Conservation (phyloP, 768 basidiomycete genomes). For the Boletus sensibilis region DNA sequence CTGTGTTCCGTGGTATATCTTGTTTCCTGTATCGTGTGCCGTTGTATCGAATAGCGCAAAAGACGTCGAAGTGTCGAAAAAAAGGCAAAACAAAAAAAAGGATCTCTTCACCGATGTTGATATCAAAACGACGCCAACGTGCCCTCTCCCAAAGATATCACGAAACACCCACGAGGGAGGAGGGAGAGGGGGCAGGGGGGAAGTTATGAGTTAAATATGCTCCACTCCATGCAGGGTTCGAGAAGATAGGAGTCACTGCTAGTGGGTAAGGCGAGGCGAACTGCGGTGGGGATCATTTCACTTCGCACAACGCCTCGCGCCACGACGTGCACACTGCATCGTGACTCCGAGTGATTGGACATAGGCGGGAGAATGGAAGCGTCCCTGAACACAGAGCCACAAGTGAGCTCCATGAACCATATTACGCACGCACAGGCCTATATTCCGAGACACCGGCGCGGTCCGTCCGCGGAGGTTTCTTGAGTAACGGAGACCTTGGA, state of each 20-base stretch:
- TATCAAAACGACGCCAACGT: slow-evolving; percentile 5
- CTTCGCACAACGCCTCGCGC: neutral
- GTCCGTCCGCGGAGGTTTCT: slow-evolving; percentile 5
- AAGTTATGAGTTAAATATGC: slow-evolving; percentile 13
- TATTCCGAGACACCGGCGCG: neutral
- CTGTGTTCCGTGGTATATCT: neutral
- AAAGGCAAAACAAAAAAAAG: neutral
- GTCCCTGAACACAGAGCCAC: slow-evolving; percentile 5
- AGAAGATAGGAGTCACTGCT: neutral
- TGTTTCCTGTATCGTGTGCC: neutral
- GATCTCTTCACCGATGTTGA: neutral
- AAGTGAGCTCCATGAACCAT: neutral
- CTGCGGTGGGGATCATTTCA: slow-evolving; percentile 13
- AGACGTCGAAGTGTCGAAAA: neutral
- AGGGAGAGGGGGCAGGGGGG: neutral
- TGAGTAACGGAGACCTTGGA: neutral
- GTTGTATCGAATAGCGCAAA: neutral
- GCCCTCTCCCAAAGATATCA: neutral
- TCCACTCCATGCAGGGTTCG: slow-evolving; percentile 10
- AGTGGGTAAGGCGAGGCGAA: slow-evolving; percentile 17
- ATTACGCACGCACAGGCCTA: neutral
- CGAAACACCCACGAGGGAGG: slow-evolving; percentile 13
- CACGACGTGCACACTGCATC: slow-evolving; percentile 16
- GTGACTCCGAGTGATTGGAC: slow-evolving; percentile 4
- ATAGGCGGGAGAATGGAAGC: slow-evolving; percentile 20